Base-by-base conservation (phyloP, 2,329 filamentous ascomycete genomes). In the Cladophialophora yegresii region DNA sequence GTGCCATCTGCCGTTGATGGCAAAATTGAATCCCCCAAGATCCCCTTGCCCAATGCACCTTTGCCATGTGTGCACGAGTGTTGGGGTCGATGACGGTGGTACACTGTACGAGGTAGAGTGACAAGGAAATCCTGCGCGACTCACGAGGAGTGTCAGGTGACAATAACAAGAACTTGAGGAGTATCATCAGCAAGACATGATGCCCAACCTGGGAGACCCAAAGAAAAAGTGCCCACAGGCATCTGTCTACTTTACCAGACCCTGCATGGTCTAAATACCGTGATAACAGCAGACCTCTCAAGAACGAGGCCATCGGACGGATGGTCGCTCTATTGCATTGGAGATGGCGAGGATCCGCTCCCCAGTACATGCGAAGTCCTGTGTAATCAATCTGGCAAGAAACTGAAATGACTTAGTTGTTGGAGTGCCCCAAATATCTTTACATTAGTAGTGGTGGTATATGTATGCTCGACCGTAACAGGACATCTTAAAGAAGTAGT, bases 381-480 rank as follows among this genome's bases (percentile, higher is more conserved):
- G 26, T 28, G 6, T 3, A 28, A 43, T n/a, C 7, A 43, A n/a
- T 43, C 16, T 43, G 36, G 13, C 36, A 6, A 43, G 16, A 16
- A 43, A 43, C 8, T n/a, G 36, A n/a, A 43, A 43, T 20, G 8
- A 16, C 13, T 43, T 4, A 3, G 36, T n/a, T 6, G 36, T 28
- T 28, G 26, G 6, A 3, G 26, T 28, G 26, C 26, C 3, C 47
- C 47, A 10, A 20, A 22, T 20, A 23, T 50, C 13, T 50, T 50
- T 50, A 32, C 16, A 20, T 8, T 28, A 32, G 26, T 12, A 2
- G 10, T 50, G 16, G 47, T 20, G 26, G 22, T 36, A 53, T 50
- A 4, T 67, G 65, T 67, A 40, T 47, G 59, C 64, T 64, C 61
- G 50, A 69, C 61, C 10, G 67, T 69, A 67, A 67, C 67, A 66